Evolutionary conservation across 1,139 yeast genomes (phyloP), one percentile per base, ranked within the genome.

Genomic region (Fermentozyma sake): DNA sequence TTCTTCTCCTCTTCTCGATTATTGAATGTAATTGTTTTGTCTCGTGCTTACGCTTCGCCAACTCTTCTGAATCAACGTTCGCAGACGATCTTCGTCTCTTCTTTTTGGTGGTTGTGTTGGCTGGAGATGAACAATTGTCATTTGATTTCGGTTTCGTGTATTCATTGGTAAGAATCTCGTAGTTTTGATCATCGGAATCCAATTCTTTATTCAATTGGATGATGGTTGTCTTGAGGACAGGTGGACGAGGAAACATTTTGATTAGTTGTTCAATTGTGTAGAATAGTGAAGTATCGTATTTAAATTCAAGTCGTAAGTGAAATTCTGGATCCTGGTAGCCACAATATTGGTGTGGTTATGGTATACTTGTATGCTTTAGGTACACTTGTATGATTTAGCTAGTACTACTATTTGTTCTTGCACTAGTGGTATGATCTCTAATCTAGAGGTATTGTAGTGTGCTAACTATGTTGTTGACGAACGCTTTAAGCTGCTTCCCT

Each of bases 1-100:
- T 71, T 32, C 95, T 61, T 41, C 95, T 66, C 42, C 86, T 72
- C 44, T 85, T 80, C 49, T 84, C 95, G 38, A 84, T 84, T 24
- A 81, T 79, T 6, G 86, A 77, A 51, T 84, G 95, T 17, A 85
- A 77, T 44, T 66, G 72, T 37, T 65, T 67, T 52, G 58, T 82
- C 39, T 80, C 84, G 33, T 67, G 61, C 35, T 68, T 68, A 25
- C 80, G 57, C 41, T 68, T 66, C 24, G 73, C 78, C 28, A 72
- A 46, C 42, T 76, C 82, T 31, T 72, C 73, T 15, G 70, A 64
- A 24, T 72, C 72, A 6, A 63, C 52, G 19, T 65, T 54, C 4
- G 67, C 64, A 4, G 67, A 61, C 3, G 71, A 59, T 41, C 76
- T 55, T 51, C 76, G 50, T 46, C 73, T 53, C 50, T 64, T 65